Percentiles rank a stretch among this genome's conserved stretches.
Conservation (phyloP, 1,284 basidiomycete species). For the Limonomyces culmigenus region DNA sequence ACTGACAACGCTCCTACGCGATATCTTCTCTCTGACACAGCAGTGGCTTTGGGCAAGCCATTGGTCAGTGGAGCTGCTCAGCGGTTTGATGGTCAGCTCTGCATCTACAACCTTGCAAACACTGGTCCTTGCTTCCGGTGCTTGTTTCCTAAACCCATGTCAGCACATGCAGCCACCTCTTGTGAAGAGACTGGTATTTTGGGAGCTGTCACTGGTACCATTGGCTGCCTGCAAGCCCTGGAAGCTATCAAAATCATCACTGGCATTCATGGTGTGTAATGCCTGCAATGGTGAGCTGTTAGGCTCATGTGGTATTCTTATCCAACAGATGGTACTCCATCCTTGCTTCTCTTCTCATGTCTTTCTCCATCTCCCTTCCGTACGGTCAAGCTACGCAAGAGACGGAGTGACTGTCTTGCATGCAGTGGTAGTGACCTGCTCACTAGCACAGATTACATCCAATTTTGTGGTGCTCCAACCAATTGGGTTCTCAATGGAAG, state of each 20-base stretch:
- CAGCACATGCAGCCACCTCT: constrained; percentile 38
- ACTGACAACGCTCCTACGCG: constrained; percentile 89
- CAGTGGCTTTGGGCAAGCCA: constrained; percentile 58
- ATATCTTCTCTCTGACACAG: constrained; percentile 86
- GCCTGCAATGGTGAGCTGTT: neutral
- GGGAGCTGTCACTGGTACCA: constrained; percentile 79
- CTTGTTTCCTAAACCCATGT: constrained; percentile 69
- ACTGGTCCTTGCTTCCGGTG: constrained; percentile 90
- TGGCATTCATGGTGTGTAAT: constrained; percentile 47
- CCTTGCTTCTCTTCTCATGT: constrained; percentile 60
- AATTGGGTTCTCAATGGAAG: constrained; percentile 46
- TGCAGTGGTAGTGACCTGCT: constrained; percentile 32
- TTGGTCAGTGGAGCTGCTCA: constrained; percentile 92
- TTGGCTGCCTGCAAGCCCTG: constrained; percentile 83
- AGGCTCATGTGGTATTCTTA: constrained; percentile 2
- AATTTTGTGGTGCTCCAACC: constrained; percentile 55
- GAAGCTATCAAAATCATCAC: constrained; percentile 78
- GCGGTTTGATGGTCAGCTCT: constrained; percentile 81
- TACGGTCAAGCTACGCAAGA: constrained; percentile 60
- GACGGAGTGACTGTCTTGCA: constrained; percentile 42
- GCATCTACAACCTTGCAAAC: constrained; percentile 53
- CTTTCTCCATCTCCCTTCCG: constrained; percentile 61
- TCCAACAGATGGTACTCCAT: constrained; percentile 34
- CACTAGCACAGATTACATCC: constrained; percentile 55
- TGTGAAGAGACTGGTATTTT: constrained; percentile 90